These are phyloP conservation scores for Juncus effusus DNA, from an alignment of 176 grass and related monocot species.

Conservation along the genomic window DNA sequence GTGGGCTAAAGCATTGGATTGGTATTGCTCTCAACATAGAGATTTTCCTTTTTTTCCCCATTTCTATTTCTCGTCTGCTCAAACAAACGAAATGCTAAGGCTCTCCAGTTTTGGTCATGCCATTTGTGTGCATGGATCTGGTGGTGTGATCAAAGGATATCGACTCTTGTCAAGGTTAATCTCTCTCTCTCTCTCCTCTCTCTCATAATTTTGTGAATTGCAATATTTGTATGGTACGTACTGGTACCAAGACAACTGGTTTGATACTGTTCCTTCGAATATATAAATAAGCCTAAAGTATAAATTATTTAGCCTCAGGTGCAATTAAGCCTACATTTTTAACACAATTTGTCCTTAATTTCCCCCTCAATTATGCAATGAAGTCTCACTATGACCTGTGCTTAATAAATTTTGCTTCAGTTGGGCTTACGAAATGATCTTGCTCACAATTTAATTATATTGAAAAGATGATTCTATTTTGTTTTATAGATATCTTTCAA, in stretches of 20 bases:
- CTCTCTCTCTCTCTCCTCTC: constrained; percentile 12
- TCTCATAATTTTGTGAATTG: background rate
- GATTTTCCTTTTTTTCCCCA: constrained; percentile 63
- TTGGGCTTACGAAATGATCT: background rate
- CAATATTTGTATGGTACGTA: no score
- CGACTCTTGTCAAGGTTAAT: constrained; percentile 54
- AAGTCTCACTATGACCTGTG: no score
- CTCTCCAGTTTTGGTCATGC: constrained; percentile 59
- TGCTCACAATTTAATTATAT: background rate
- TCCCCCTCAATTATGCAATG: no score
- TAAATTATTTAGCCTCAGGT: background rate
- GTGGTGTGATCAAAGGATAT: constrained; percentile 31
- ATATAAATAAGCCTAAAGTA: background rate
- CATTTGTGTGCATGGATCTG: constrained; percentile 60
- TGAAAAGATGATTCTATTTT: background rate
- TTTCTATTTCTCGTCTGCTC: constrained; percentile 59
- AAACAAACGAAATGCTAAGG: constrained; percentile 26
- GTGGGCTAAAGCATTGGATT: constrained; percentile 66
- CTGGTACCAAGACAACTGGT: background rate
- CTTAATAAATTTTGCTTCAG: background rate
- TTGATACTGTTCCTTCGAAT: background rate
- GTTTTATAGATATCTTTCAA: constrained; percentile 68
- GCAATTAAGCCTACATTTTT: no score
- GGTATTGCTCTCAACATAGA: constrained; percentile 55
- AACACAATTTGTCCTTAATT: no score